A percentile compares a stretch with the other conserved stretches of the same genome.
phyloP scores from a whole-genome alignment of 2,329 filamentous ascomycete species.

The Phialemonium atrogriseum region DNA sequence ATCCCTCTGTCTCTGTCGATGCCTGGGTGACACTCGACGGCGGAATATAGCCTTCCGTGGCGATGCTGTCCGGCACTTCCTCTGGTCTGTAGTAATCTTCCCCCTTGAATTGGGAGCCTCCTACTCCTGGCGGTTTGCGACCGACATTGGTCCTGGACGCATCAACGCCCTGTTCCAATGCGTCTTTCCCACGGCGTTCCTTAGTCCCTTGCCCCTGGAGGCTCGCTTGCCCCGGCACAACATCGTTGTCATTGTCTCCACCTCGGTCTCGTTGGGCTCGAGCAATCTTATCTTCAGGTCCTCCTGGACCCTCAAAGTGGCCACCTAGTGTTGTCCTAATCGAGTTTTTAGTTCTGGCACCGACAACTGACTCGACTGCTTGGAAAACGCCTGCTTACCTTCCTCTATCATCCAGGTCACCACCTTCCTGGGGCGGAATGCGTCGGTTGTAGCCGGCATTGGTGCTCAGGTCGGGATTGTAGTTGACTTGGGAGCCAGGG shows the following conservation, averaged over 20 bases:
- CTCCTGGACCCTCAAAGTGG: conserved; percentile 1
- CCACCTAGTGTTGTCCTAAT: neutral
- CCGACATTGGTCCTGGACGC: conserved; percentile 31
- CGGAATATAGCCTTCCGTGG: conserved; percentile 31
- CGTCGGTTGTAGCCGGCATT: conserved; percentile 36
- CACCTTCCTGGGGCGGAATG: conserved; percentile 36
- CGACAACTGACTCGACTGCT: too few relatives aligned
- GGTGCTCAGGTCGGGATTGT: conserved; percentile 35
- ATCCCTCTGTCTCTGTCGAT: neutral
- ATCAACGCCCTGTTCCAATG: conserved; percentile 25
- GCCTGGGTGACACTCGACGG: conserved; percentile 30
- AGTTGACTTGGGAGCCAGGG: conserved; percentile 27
- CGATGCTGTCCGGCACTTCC: conserved; percentile 31
- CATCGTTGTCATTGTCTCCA: conserved; percentile 29
- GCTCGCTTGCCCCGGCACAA: conserved; percentile 20
- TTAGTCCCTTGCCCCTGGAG: conserved; percentile 6
- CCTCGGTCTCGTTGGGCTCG: conserved; percentile 18
- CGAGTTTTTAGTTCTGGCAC: too few relatives aligned
- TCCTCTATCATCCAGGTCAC: conserved; percentile 33
- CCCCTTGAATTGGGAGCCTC: conserved; percentile 31
- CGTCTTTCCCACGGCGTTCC: conserved; percentile 13
- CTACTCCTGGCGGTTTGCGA: conserved; percentile 22
- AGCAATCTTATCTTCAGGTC: conserved; percentile 9
- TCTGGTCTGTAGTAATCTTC: conserved; percentile 31
- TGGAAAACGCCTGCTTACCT: conserved; percentile 22